Base-by-base conservation (phyloP, 192 early-diverging fungal species). In the Coemansia sp. region DNA sequence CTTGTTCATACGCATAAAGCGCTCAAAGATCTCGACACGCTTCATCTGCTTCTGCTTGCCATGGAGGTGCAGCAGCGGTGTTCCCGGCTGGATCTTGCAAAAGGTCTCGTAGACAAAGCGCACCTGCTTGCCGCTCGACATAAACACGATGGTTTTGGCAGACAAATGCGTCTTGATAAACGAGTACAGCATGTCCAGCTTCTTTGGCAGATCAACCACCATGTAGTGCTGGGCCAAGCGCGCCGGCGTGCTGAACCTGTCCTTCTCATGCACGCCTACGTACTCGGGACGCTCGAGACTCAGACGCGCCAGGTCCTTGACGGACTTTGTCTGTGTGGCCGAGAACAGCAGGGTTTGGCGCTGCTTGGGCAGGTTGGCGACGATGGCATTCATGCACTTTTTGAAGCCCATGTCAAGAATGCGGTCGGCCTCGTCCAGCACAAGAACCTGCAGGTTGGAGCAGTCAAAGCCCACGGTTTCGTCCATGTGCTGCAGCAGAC, bases 11-110 rank as follows among this genome's bases (percentile, higher is more conserved):
- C 80, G 70, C 17, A 81, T 87, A 57, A 97, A 99, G 44, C 87
- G 80, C 46, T 91, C 87, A 62, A 96, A 99, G 36, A 97, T 95
- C 60, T 93, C 92, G 2, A 95, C 80, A 50, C 96, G 82, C 59
- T 90, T 90, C 41, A 83, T 81, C 67, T 99, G 96, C 67, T 95
- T 96, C 77, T 99, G 96, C 59, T 94, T 95, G 33, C 96, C 96
- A 57, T 99, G 93, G 30, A 99, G 65, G 55, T 93, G 92, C 54
- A 92, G 69, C 14, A 99, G 66, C 13, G 89, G 89, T 14, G 93
- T 78, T 58, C 96, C 96, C 18, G 93, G 93, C 41, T 94, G 92
- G 53, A 97, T 78, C 73, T 91, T 93, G 72, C 91, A 90, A 50
- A 99, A 99, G 0, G 90, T 83, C 78, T 99, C 96, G 70, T 86